Conservation (phyloP, 345 rosid genomes). For the Eucalyptus marginata region DNA sequence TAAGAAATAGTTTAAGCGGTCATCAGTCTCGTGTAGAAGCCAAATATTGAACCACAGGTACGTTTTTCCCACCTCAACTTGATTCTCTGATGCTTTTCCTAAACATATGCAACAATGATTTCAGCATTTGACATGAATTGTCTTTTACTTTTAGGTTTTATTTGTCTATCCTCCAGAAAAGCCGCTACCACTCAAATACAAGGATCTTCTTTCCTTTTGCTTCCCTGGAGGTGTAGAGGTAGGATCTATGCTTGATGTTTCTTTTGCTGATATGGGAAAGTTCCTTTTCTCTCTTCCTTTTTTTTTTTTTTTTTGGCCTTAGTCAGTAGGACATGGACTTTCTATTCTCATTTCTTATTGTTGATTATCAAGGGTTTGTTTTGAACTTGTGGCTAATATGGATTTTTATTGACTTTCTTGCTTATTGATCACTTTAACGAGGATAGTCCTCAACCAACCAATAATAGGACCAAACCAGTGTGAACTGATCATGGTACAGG, state of each 20-base stretch:
- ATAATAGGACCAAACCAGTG: not conserved
- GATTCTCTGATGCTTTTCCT: not conserved
- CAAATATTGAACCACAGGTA: conserved; percentile 86
- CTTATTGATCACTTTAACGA: not conserved
- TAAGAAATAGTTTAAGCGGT: conserved; percentile 35
- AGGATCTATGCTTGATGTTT: not conserved
- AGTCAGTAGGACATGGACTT: not conserved
- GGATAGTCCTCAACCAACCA: not conserved
- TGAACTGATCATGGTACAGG: not conserved
- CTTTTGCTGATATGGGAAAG: not conserved
- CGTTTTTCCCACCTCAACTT: not conserved
- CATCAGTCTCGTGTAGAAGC: conserved; percentile 71
- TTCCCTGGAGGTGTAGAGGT: conserved; percentile 97
- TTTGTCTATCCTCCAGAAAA: conserved; percentile 89
- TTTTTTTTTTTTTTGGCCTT: not conserved
- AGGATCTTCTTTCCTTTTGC: conserved; percentile 91
- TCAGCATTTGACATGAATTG: not conserved
- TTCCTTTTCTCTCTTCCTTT: not conserved
- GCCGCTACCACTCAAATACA: conserved; percentile 63
- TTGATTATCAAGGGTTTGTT: not conserved
- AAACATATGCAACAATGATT: not conserved
- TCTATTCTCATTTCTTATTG: not conserved
- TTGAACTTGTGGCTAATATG: not conserved
- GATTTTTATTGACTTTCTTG: not conserved
- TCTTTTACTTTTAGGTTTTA: conserved; percentile 47